Conservation (phyloP, 2,329 filamentous ascomycete genomes). For the Coniella lustricola region DNA sequence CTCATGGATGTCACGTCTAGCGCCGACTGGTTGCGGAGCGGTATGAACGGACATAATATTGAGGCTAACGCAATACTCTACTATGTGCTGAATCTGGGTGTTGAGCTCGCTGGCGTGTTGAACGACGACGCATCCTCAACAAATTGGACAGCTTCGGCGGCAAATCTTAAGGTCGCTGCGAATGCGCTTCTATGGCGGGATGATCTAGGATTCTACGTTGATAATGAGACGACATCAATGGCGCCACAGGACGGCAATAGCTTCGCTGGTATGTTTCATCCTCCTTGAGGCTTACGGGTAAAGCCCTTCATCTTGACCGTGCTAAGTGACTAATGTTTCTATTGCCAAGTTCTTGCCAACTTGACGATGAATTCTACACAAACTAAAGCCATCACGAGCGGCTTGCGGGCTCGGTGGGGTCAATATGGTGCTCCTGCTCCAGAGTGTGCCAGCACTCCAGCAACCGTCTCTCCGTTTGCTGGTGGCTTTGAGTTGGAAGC, state of each 20-base stretch:
- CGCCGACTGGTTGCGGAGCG: constrained; percentile 45
- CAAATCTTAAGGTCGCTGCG: constrained; percentile 7
- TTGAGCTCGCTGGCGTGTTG: constrained; percentile 38
- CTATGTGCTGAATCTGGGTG: constrained; percentile 40
- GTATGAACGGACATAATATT: constrained; percentile 42
- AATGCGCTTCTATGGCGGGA: constrained; percentile 11
- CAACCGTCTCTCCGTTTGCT: constrained; percentile 31
- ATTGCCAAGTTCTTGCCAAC: constrained; percentile 6
- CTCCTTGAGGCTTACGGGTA: background rate
- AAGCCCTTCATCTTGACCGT: background rate
- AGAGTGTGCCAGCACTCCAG: constrained; percentile 23
- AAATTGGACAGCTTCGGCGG: constrained; percentile 4
- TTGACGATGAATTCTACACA: constrained; percentile 9
- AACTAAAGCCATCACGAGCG: constrained; percentile 8
- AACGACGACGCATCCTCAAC: constrained; percentile 24
- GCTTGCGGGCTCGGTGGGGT: constrained; percentile 17
- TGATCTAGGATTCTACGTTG: constrained; percentile 17
- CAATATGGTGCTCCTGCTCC: constrained; percentile 19
- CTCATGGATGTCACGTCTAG: constrained; percentile 41
- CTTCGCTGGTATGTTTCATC: constrained; percentile 10
- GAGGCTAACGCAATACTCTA: constrained; percentile 48
- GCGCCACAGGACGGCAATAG: constrained; percentile 18
- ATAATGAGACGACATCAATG: constrained; percentile 17
- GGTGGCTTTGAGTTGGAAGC: constrained; percentile 28
- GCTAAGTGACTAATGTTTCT: background rate